Evolutionary conservation across 495 filamentous ascomycete species (phyloP), one percentile per base, ranked within the genome.

Genomic region (Penicillium canariense): DNA sequence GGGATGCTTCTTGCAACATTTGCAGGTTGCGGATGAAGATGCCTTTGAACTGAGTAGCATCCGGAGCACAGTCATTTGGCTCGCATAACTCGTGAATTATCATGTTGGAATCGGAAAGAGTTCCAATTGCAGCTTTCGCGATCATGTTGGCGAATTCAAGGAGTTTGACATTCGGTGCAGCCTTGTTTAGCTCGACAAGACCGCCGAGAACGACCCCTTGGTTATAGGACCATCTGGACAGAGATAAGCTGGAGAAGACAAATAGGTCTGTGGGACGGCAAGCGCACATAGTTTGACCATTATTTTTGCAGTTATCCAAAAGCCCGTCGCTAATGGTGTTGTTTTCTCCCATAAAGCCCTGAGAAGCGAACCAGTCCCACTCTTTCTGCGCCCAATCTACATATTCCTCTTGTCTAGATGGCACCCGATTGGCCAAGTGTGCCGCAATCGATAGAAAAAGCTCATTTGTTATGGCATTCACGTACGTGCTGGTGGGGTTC

Each of bases 151-250:
- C 88, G 0, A 76, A 67, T 20, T 60, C 57, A 10, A 90, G 69
- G 18, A 80, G 77, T 11, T 73, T 69, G 10, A 48, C 12, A 55
- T 87, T 76, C 0, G 76, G 73, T 2, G 77, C 75, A 1, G 83
- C 84, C 50, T 68, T 71, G 65, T 76, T 68, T 40, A 90, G 73
- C 67, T 91, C 87, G 34, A 86, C 82, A 1, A 91, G 77, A 0
- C 78, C 89, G 12, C 87, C 87, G n/a, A 91, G 77, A 27, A 91
- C 74, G 22, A 90, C 86, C 31, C 87, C 88, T 69, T 93, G 88
- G 71, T 91, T 93, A 73, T 93, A 93, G 1, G 86, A 83, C 81
- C 83, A 91, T 11, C 69, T 72, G 11, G 38, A 23, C 0, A 12
- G 22, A 9, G 18, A 48, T 48, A 44, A 28, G 31, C 38, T 9